Conservation (phyloP, 2,329 filamentous ascomycete species). For the Diaporthe eres region DNA sequence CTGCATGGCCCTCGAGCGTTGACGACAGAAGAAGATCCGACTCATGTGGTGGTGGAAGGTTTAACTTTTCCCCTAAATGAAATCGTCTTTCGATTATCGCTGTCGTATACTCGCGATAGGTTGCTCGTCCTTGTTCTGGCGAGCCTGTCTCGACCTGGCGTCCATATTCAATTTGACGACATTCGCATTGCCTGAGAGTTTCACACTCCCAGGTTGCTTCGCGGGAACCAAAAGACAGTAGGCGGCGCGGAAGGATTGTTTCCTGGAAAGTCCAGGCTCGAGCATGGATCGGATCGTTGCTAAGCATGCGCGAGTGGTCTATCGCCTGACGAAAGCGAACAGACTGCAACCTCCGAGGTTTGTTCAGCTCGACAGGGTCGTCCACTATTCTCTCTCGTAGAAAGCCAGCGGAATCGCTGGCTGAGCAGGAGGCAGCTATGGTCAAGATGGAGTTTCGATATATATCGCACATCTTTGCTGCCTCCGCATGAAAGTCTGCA, state of each 20-base stretch:
- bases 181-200: neutral
- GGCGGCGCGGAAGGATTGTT: neutral
- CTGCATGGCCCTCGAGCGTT: too few species aligned
- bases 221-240: neutral
- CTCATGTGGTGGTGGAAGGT: too few species aligned
- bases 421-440: neutral
- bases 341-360: neutral
- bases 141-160: too few species aligned
- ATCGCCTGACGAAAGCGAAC: neutral
- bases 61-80: neutral
- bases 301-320: neutral
- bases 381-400: neutral
- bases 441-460: conserved; percentile 1
- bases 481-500: neutral
- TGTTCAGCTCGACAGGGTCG: neutral
- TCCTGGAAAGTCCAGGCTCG: conserved; percentile 10
- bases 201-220: neutral
- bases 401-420: neutral
- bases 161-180: neutral
- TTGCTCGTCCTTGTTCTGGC: neutral
- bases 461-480: conserved; percentile 3
- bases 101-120: neutral
- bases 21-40: too few species aligned
- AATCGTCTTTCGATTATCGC: neutral
- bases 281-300: neutral